Evolutionary conservation across 306 rosid genomes (phyloP).

Genomic region (Cucurbita moschata): DNA sequence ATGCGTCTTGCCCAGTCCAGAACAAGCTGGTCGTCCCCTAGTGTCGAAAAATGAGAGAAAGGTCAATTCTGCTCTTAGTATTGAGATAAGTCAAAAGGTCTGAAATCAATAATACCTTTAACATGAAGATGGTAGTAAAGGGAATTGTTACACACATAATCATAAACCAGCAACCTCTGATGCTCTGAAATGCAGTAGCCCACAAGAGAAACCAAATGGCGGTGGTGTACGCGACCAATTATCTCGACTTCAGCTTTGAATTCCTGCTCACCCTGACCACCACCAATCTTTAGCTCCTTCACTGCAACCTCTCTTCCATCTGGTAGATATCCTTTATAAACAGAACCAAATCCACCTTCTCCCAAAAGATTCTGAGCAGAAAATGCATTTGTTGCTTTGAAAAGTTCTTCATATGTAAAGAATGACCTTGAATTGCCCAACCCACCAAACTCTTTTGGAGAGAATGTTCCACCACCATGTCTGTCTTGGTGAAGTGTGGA

Average conservation of each 20-base stretch:
- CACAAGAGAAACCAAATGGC: constrained; percentile 81
- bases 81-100: constrained; percentile 6
- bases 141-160: constrained; percentile 62
- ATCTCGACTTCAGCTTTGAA: constrained; percentile 85
- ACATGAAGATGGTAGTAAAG: constrained; percentile 85
- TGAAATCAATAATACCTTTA: constrained; percentile 22
- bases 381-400: constrained; percentile 64
- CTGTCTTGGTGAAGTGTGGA: constrained; percentile 53
- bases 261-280: constrained; percentile 85
- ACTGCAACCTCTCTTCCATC: constrained; percentile 88
- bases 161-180: constrained; percentile 82
- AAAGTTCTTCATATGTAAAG: constrained; percentile 73
- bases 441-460: constrained; percentile 49
- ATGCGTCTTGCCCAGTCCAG: constrained; percentile 69
- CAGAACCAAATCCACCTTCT: constrained; percentile 89
- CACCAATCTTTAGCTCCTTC: constrained; percentile 70
- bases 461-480: constrained; percentile 28
- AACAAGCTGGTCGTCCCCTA: constrained; percentile 44
- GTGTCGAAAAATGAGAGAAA: constrained; percentile 11
- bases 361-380: constrained; percentile 64
- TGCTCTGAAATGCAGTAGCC: constrained; percentile 69
- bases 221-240: constrained; percentile 86
- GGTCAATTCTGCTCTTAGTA: constrained; percentile 5
- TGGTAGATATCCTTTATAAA: constrained; percentile 68
- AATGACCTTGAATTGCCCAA: constrained; percentile 67